Conservation (phyloP, 2,329 filamentous ascomycete species). For the Penicillium sp. region DNA sequence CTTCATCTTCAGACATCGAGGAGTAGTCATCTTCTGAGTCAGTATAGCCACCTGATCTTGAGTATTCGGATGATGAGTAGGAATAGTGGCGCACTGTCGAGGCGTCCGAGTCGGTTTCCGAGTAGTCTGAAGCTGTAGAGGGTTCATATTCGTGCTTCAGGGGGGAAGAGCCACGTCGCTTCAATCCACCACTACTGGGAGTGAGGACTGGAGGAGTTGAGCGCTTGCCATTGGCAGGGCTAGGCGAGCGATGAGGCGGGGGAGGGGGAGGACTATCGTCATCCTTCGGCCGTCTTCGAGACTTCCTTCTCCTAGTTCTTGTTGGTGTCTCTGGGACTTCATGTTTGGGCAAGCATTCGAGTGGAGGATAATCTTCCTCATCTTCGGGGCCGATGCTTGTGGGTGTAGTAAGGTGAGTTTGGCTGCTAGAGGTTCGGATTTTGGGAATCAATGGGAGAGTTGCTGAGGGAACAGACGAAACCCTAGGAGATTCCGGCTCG, state of each 20-base stretch:
- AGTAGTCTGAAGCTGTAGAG: conserved; percentile 65
- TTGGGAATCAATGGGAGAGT: conserved; percentile 46
- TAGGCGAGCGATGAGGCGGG: conserved; percentile 54
- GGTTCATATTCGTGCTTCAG: conserved; percentile 96
- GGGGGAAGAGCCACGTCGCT: conserved; percentile 81
- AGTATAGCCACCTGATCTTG: conserved; percentile 38
- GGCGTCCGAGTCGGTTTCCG: conserved; percentile 50
- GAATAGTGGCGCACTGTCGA: conserved; percentile 54
- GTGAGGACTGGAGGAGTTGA: conserved; percentile 48
- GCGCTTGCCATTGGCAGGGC: conserved; percentile 46
- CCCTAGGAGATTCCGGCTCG: conserved; percentile 34
- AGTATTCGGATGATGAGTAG: conserved; percentile 23
- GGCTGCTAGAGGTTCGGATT: conserved; percentile 39
- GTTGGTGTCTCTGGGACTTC: conserved; percentile 25
- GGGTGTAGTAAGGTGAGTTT: conserved; percentile 29
- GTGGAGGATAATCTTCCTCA: conserved; percentile 29
- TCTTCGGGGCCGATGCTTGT: conserved; percentile 26
- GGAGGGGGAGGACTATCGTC: conserved; percentile 38
- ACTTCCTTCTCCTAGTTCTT: conserved; percentile 24
- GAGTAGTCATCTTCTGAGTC: conserved; percentile 40
- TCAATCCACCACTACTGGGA: conserved; percentile 47
- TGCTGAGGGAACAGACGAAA: conserved; percentile 49
- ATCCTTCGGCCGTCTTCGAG: conserved; percentile 29
- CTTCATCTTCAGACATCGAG: conserved; percentile 52
- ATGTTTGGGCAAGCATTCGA: conserved; percentile 18